These are phyloP conservation scores for Zygoascus ofunaensis DNA, from an alignment of 805 yeast genomes.

Conservation along the genomic window DNA sequence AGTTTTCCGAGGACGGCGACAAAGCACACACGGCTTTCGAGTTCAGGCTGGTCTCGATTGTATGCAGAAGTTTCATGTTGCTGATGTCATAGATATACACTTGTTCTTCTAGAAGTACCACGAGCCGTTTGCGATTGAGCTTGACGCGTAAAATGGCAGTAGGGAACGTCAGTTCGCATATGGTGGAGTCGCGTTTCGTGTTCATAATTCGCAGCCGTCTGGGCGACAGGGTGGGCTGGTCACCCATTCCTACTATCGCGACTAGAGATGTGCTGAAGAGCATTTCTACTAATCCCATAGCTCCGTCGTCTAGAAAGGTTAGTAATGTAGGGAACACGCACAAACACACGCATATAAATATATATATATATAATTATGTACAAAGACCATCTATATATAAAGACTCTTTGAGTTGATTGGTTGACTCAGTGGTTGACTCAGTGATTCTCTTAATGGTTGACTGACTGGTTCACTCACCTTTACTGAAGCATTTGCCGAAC, in stretches of 20 bases:
- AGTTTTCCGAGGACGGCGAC: conserved; percentile 35
- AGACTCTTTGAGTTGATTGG: no score
- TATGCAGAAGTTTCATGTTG: conserved; percentile 73
- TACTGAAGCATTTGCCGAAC: conserved; percentile 59
- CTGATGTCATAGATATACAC: conserved; percentile 83
- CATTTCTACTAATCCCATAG: conserved; percentile 66
- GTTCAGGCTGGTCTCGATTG: conserved; percentile 50
- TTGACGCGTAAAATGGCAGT: conserved; percentile 61
- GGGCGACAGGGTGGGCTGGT: conserved; percentile 55
- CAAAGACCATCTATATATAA: no score
- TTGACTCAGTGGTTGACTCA: no score
- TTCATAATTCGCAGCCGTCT: conserved; percentile 74
- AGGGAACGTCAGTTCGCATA: conserved; percentile 86
- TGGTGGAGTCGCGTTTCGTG: conserved; percentile 62
- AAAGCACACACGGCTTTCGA: conserved; percentile 32
- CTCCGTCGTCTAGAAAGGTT: conserved; percentile 31
- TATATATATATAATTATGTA: no score
- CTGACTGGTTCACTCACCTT: conserved; percentile 22
- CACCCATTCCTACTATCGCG: conserved; percentile 74
- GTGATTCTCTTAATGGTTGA: no score
- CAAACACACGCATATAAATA: no score
- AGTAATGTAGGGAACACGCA: no score
- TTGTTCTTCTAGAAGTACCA: conserved; percentile 72
- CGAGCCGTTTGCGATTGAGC: conserved; percentile 72
- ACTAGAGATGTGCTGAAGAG: conserved; percentile 78